Conservation (phyloP, 495 filamentous ascomycete genomes). For the Neurospora sp. region DNA sequence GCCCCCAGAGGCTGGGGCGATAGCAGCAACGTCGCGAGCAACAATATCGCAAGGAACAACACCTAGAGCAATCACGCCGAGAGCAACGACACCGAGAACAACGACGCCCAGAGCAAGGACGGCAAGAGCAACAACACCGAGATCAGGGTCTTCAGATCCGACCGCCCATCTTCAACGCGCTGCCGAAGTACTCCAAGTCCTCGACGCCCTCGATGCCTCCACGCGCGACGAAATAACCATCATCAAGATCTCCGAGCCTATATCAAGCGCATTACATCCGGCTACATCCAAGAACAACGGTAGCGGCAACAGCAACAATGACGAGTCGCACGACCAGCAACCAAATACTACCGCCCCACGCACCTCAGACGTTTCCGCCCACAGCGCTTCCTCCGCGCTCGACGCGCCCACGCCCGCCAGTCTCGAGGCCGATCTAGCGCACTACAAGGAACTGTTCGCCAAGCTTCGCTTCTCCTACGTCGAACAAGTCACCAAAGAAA, state of each 20-base stretch:
- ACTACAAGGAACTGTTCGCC: constrained; percentile 90
- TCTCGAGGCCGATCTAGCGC: constrained; percentile 73
- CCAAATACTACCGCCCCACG: constrained; percentile 21
- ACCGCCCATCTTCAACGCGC: constrained; percentile 9
- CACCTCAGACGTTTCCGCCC: constrained; percentile 57
- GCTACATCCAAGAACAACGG: constrained; percentile 13
- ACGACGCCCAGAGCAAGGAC: background rate
- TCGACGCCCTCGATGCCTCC: constrained; percentile 27
- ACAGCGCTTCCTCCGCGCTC: constrained; percentile 34
- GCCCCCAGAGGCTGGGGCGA: background rate
- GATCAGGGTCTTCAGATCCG: constrained; percentile 3
- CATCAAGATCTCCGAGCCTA: constrained; percentile 65
- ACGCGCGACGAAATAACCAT: constrained; percentile 52
- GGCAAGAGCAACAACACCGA: background rate
- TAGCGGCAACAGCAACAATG: constrained; percentile 28
- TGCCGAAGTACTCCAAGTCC: constrained; percentile 17
- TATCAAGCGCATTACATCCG: constrained; percentile 35
- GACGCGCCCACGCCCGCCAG: constrained; percentile 63
- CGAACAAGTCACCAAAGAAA: constrained; percentile 73
- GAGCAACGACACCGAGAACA: background rate
- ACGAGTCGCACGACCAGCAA: constrained; percentile 1
- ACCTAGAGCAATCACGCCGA: background rate
- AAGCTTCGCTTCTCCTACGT: constrained; percentile 93
- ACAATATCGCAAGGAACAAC: background rate
- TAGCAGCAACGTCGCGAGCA: background rate